phyloP scores from a whole-genome alignment of 2,329 filamentous ascomycete species.

The Fusarium sp. region DNA sequence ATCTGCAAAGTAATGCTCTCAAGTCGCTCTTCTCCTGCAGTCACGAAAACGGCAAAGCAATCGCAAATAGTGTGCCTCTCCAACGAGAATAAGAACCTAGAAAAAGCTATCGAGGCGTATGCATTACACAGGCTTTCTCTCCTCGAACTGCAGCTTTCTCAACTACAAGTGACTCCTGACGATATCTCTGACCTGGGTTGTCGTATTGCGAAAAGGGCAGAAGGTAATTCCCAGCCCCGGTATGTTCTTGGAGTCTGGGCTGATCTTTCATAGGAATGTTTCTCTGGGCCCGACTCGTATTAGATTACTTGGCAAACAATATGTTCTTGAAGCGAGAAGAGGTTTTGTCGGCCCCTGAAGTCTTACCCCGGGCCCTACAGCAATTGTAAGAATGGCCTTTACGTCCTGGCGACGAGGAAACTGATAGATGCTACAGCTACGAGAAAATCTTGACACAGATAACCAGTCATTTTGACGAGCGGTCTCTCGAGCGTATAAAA shows the following conservation, averaged over 20 bases:
- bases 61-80: not conserved
- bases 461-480: not conserved
- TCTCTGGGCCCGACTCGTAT: not conserved
- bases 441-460: not conserved
- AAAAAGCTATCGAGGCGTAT: not conserved
- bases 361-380: not conserved
- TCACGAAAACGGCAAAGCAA: not conserved
- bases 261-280: not conserved
- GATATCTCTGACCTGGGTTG: not conserved
- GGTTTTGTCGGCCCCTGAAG: not conserved
- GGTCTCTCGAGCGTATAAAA: not conserved
- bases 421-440: not conserved
- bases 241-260: not conserved
- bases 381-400: rapidly evolving
- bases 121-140: not conserved
- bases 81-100: not conserved
- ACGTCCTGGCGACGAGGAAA: not conserved
- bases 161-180: not conserved
- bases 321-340: not conserved
- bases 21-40: not conserved
- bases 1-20: not conserved
- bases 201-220: not conserved
- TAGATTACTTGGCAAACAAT: not conserved
- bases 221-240: not conserved
- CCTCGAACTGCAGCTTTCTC: not conserved